These are phyloP conservation scores for Auricularia heimuer DNA, from an alignment of 768 basidiomycete species.

Conservation along the genomic window DNA sequence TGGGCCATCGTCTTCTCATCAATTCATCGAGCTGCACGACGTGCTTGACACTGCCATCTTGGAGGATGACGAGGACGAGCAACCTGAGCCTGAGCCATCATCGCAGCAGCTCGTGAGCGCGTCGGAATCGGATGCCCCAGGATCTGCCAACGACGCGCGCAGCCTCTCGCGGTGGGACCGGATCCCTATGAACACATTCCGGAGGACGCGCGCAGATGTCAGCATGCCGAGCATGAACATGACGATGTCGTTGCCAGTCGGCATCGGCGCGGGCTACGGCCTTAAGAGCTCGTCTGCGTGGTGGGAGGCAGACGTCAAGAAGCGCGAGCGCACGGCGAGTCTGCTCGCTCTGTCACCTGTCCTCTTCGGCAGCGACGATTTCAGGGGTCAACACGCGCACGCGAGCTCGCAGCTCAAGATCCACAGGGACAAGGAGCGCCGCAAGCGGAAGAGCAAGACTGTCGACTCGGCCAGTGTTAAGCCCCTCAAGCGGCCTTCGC, in stretches of 20 bases:
- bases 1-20: background rate
- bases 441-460: conserved; percentile 43
- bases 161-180: conserved; percentile 63
- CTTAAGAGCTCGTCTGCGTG: background rate
- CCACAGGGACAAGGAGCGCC: conserved; percentile 54
- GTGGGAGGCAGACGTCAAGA: conserved; percentile 27
- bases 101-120: conserved; percentile 7
- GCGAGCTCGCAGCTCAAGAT: conserved; percentile 29
- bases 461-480: background rate
- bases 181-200: conserved; percentile 64
- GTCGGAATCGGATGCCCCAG: background rate
- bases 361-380: conserved; percentile 27
- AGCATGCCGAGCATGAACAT: background rate
- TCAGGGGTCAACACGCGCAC: conserved; percentile 20
- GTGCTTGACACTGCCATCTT: conserved; percentile 68
- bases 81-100: conserved; percentile 29
- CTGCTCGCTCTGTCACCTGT: conserved; percentile 38
- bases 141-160: conserved; percentile 17
- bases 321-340: conserved; percentile 21
- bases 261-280: background rate
- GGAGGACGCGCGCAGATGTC: conserved; percentile 40
- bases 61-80: conserved; percentile 20
- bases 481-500: background rate
- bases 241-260: background rate
- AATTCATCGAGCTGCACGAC: conserved; percentile 56